Conservation (phyloP, 495 filamentous ascomycete genomes). For the Choiromyces venosus region DNA sequence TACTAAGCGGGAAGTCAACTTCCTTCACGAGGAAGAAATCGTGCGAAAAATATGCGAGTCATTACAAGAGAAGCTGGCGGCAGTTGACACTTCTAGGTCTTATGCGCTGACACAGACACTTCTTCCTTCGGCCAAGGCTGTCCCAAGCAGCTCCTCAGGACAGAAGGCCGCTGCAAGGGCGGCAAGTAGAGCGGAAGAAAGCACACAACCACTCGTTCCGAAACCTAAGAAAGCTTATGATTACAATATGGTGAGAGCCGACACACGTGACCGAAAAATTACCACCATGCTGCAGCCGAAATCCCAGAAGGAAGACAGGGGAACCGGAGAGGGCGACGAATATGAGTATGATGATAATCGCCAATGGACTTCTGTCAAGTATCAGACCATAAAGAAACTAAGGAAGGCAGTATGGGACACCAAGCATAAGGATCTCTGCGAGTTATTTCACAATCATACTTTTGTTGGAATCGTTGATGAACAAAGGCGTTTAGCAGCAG, state of each 20-base stretch:
- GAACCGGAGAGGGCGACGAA: conserved; percentile 26
- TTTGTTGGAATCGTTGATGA: conserved; percentile 94
- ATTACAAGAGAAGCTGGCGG: conserved; percentile 70
- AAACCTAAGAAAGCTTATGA: conserved; percentile 66
- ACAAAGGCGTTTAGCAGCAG: conserved; percentile 74
- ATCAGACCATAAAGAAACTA: conserved; percentile 73
- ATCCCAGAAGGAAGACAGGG: conserved; percentile 33
- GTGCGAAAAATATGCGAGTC: conserved; percentile 80
- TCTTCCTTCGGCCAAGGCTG: conserved; percentile 58
- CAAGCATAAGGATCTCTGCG: conserved; percentile 86
- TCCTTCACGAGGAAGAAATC: conserved; percentile 96
- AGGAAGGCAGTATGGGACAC: conserved; percentile 71
- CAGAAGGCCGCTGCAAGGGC: conserved; percentile 40
- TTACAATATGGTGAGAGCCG: conserved; percentile 84
- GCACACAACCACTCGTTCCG: conserved; percentile 28
- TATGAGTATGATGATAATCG: conserved; percentile 41
- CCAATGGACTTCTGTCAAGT: conserved; percentile 39
- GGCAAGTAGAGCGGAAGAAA: conserved; percentile 46
- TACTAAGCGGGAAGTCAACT: conserved; percentile 96
- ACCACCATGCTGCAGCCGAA: conserved; percentile 74
- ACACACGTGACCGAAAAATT: conserved; percentile 86
- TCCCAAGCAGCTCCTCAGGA: conserved; percentile 42
- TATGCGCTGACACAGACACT: conserved; percentile 84
- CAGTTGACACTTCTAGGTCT: conserved; percentile 89
- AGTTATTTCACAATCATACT: conserved; percentile 81